Conservation (phyloP, 1,284 basidiomycete species). For the Athelia sp. region DNA sequence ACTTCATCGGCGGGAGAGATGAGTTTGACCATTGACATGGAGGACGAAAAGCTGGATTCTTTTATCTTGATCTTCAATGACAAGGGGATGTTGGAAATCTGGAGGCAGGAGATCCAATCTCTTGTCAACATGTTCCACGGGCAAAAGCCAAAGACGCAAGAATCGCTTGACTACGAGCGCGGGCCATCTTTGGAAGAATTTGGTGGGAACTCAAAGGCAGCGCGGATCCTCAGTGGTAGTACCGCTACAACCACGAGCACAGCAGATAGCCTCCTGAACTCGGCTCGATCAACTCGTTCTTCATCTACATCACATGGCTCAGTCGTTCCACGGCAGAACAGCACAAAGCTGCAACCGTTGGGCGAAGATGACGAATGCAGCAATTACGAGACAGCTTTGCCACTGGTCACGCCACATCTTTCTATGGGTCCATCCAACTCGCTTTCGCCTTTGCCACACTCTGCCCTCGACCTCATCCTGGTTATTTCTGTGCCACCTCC, state of each 20-base stretch:
- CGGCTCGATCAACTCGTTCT: constrained; percentile 60
- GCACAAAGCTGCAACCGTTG: constrained; percentile 56
- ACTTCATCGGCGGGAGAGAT: constrained; percentile 75
- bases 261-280: constrained; percentile 66
- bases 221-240: constrained; percentile 74
- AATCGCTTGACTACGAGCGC: constrained; percentile 26
- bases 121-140: constrained; percentile 67
- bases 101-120: constrained; percentile 76
- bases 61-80: constrained; percentile 96
- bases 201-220: constrained; percentile 66
- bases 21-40: constrained; percentile 91
- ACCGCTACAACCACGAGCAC: constrained; percentile 64
- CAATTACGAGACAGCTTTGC: constrained; percentile 48
- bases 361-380: constrained; percentile 66
- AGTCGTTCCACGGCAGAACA: constrained; percentile 20
- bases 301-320: constrained; percentile 69
- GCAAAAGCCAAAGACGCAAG: constrained; percentile 32
- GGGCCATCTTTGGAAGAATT: constrained; percentile 70
- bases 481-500: constrained; percentile 84
- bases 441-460: constrained; percentile 75
- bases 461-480: constrained; percentile 87
- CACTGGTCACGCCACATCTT: constrained; percentile 69
- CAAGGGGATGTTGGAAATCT: constrained; percentile 80
- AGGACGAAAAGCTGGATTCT: constrained; percentile 86
- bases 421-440: constrained; percentile 76